phyloP scores from a whole-genome alignment of 805 yeast genomes.

The Wickerhamiella spandovensis region DNA sequence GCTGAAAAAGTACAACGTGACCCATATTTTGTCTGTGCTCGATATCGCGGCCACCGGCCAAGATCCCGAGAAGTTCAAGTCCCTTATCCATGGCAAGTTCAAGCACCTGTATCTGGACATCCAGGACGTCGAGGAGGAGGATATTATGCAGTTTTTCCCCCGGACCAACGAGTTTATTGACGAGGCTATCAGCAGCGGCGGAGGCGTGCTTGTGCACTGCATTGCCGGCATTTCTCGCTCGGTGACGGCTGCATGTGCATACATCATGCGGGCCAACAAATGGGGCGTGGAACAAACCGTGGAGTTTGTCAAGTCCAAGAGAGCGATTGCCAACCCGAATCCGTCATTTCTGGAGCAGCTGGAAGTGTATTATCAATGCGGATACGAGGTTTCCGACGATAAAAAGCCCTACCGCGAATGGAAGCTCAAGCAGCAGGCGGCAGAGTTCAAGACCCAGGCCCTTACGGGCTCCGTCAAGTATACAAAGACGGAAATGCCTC shows the following conservation, averaged over 20 bases:
- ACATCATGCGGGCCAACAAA: constrained; percentile 68
- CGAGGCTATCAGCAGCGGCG: constrained; percentile 28
- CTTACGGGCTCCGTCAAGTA: constrained; percentile 23
- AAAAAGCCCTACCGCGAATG: constrained; percentile 29
- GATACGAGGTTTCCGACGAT: constrained; percentile 21
- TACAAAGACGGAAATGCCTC: constrained; percentile 24
- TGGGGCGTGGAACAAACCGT: constrained; percentile 43
- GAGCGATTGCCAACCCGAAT: constrained; percentile 55
- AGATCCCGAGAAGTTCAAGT: constrained; percentile 5
- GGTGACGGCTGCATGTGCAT: constrained; percentile 75
- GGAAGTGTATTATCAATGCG: constrained; percentile 39
- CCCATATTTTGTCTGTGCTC: constrained; percentile 60
- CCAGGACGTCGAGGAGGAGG: constrained; percentile 56
- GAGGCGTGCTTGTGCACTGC: constrained; percentile 30
- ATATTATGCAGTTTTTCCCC: constrained; percentile 51
- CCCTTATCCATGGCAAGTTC: constrained; percentile 3
- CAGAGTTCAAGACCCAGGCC: constrained; percentile 12
- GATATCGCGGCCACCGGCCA: constrained; percentile 20
- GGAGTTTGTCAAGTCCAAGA: constrained; percentile 59
- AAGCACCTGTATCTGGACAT: constrained; percentile 33
- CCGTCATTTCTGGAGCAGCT: constrained; percentile 63
- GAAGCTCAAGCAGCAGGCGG: constrained; percentile 23
- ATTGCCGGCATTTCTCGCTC: constrained; percentile 92
- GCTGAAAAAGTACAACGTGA: constrained; percentile 40
- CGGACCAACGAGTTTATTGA: constrained; percentile 55